Conservation (phyloP, 2,329 filamentous ascomycete species). For the Lasiodiplodia sp. region DNA sequence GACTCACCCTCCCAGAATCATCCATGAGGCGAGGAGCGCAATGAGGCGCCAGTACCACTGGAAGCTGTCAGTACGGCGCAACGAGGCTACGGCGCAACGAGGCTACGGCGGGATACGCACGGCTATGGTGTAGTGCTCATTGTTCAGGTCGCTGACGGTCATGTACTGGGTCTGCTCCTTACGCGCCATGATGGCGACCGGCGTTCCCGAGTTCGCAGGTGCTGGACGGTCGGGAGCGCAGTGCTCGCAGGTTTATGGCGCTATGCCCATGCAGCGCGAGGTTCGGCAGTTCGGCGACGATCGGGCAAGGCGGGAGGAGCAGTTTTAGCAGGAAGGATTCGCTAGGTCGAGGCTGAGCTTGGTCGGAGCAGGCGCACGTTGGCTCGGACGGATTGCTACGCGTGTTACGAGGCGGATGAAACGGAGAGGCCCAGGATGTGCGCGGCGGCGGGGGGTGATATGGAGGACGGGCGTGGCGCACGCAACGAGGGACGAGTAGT, state of each 20-base stretch:
- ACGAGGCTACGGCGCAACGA: background rate
- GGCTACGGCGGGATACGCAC: constrained; percentile 12
- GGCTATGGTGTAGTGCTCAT: constrained; percentile 29
- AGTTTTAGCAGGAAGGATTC: constrained; percentile 20
- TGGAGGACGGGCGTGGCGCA: background rate
- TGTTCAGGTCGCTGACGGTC: constrained; percentile 29
- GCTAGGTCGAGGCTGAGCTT: constrained; percentile 18
- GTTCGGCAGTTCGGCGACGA: constrained; percentile 4
- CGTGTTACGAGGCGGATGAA: constrained; percentile 15
- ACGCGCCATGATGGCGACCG: constrained; percentile 8
- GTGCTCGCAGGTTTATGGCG: constrained; percentile 16
- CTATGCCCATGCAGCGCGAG: constrained; percentile 14
- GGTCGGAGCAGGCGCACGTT: background rate
- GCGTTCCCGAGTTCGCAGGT: background rate
- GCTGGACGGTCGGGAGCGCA: constrained; percentile 1
- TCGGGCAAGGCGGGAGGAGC: background rate
- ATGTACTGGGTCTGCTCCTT: constrained; percentile 27
- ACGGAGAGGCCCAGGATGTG: background rate
- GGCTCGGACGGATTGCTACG: background rate
- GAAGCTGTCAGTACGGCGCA: background rate
- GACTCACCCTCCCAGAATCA: constrained; percentile 58
- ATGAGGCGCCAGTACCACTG: constrained; percentile 59
- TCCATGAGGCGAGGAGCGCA: constrained; percentile 53
- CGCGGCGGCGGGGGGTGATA: background rate
- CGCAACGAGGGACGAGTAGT: constrained; percentile 9